Conservation (phyloP, 2,329 filamentous ascomycete species). For the Huntiella abstrusa region DNA sequence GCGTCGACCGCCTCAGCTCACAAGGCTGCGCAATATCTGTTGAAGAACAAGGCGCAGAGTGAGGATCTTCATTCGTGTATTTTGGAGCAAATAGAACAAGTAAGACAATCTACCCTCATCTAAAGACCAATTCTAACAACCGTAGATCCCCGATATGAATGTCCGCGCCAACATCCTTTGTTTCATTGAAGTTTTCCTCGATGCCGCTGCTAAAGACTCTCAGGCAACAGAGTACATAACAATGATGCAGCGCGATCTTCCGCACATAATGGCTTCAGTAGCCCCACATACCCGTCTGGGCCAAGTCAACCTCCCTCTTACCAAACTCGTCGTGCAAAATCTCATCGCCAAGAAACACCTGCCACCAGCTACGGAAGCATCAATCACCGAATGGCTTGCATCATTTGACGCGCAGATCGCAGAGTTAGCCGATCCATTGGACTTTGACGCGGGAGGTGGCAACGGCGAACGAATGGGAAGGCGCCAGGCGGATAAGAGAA, state of each 20-base stretch:
- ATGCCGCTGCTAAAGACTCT: constrained; percentile 58
- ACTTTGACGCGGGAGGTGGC: not conserved
- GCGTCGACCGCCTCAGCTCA: constrained; percentile 76
- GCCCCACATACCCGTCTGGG: constrained; percentile 73
- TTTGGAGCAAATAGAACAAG: constrained; percentile 78
- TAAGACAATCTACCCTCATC: constrained; percentile 20
- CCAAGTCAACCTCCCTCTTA: constrained; percentile 84
- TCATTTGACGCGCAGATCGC: constrained; percentile 49
- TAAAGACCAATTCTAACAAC: not conserved
- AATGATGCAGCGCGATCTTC: constrained; percentile 89
- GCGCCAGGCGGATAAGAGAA: constrained; percentile 80
- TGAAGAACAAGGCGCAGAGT: constrained; percentile 85
- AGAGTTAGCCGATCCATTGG: constrained; percentile 1
- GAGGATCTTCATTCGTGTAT: constrained; percentile 97
- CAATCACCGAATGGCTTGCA: constrained; percentile 70
- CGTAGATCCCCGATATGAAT: constrained; percentile 70
- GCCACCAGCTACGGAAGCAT: constrained; percentile 50
- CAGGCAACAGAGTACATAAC: constrained; percentile 59
- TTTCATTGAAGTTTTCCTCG: constrained; percentile 89
- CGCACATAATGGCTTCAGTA: constrained; percentile 79
- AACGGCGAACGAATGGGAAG: constrained; percentile 41
- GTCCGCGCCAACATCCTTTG: constrained; percentile 97
- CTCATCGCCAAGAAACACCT: constrained; percentile 56
- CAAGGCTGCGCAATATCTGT: constrained; percentile 85
- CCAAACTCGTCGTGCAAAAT: constrained; percentile 57